phyloP scores from a whole-genome alignment of 768 basidiomycete species.

The Podaxis mareebaensis region DNA sequence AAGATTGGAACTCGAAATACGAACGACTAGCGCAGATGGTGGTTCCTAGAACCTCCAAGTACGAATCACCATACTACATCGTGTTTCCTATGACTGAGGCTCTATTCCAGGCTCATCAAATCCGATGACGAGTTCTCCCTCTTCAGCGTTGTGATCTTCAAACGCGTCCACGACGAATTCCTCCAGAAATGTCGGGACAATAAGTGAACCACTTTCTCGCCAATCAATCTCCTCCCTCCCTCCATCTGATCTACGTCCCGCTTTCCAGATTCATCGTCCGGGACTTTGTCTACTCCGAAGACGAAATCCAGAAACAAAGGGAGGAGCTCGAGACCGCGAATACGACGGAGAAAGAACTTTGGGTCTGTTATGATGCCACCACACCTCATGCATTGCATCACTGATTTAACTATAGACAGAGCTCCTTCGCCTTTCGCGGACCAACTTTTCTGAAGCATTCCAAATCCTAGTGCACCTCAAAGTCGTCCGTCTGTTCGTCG shows the following conservation, averaged over 20 bases:
- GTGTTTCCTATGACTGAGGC: slow-evolving; percentile 16
- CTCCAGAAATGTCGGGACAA: slow-evolving; percentile 92
- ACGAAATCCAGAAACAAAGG: slow-evolving; percentile 74
- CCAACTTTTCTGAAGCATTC: slow-evolving; percentile 96
- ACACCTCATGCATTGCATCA: slow-evolving; percentile 1
- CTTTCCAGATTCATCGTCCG: slow-evolving; percentile 80
- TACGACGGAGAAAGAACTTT: slow-evolving; percentile 91
- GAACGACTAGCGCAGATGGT: slow-evolving; percentile 89
- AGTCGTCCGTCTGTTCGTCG: slow-evolving; percentile 86
- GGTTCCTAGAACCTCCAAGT: slow-evolving; percentile 91
- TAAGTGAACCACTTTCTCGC: slow-evolving; percentile 55
- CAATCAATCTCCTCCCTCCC: not conserved
- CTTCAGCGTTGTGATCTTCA: slow-evolving; percentile 86
- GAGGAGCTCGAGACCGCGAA: slow-evolving; percentile 81
- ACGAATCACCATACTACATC: slow-evolving; percentile 25
- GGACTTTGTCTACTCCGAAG: slow-evolving; percentile 91
- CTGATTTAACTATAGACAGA: slow-evolving; percentile 65
- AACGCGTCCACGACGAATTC: slow-evolving; percentile 89
- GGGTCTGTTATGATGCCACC: slow-evolving; percentile 57
- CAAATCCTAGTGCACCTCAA: slow-evolving; percentile 94
- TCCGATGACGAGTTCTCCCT: slow-evolving; percentile 90
- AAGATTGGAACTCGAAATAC: slow-evolving; percentile 89
- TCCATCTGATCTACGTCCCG: slow-evolving; percentile 13
- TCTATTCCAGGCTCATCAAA: slow-evolving; percentile 57
- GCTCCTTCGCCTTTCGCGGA: slow-evolving; percentile 83